Conservation (phyloP, 495 filamentous ascomycete genomes). For the Lichenothelia convexa region DNA sequence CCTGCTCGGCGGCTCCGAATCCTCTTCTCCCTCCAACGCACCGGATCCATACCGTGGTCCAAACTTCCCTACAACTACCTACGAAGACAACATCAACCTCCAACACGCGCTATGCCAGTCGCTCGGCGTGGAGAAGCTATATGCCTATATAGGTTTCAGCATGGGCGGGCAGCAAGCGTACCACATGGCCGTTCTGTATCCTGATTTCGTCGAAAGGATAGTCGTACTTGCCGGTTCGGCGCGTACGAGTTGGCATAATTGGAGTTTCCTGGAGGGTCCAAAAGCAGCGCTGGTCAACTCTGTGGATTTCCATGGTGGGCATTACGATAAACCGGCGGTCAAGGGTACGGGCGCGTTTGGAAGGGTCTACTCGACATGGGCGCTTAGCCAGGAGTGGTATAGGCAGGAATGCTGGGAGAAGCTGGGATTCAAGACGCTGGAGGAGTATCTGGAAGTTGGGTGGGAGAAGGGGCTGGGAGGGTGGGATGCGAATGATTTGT, state of each 20-base stretch:
- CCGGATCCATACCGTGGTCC: conserved; percentile 8
- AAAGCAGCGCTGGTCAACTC: conserved; percentile 23
- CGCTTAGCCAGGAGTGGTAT: conserved; percentile 26
- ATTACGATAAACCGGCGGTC: conserved; percentile 15
- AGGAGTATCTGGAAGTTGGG: conserved; percentile 20
- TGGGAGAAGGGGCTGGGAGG: conserved; percentile 15
- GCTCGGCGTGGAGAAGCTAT: conserved; percentile 11
- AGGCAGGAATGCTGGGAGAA: conserved; percentile 20
- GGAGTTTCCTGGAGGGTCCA: conserved; percentile 30
- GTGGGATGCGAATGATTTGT: conserved; percentile 28
- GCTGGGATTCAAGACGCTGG: conserved; percentile 19
- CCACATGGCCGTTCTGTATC: conserved; percentile 25
- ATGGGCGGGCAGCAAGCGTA: conserved; percentile 35
- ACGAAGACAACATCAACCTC: conserved; percentile 15
- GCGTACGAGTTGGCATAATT: conserved; percentile 27
- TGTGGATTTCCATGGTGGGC: conserved; percentile 24
- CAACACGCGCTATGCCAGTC: conserved; percentile 13
- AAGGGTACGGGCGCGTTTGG: conserved; percentile 25
- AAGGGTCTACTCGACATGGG: conserved; percentile 27
- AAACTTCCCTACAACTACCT: conserved; percentile 13
- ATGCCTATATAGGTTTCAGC: conserved; percentile 25
- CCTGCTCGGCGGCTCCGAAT: conserved; percentile 13
- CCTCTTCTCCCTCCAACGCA: conserved; percentile 14
- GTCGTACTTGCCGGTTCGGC: conserved; percentile 25
- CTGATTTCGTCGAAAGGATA: conserved; percentile 21